Base-by-base conservation (phyloP, 345 rosid species). In the Salix suchowensis region DNA sequence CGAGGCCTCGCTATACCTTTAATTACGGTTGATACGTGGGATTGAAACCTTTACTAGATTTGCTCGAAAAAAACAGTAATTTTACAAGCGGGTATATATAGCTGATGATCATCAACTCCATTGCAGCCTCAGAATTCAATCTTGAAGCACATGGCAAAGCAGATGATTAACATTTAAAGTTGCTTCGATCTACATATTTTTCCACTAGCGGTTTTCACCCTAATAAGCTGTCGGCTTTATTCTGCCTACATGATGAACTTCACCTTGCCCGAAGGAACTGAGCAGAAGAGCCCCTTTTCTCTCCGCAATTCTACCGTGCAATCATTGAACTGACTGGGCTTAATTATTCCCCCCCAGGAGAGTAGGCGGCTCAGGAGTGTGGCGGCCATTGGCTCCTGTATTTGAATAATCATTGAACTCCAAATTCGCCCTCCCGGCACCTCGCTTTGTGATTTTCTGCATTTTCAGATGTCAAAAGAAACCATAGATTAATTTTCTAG, bases 361-460 rank as follows among this genome's bases (percentile, higher is more conserved):
- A 12, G 28, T 2, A 23, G 80, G 70, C 7, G 70, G 60, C 1
- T 10, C 46, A 19, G 75, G 75, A 61, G 65, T 65, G 26, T 71
- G 75, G 71, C 54, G 34, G 7, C 8, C n/a, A 37, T 71, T 77
- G 46, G 80, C 21, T 34, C 75, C 71, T 37, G 80, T 28, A 48
- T 6, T 71, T 24, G 58, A 37, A 52, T 77, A 77, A 39, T 71
- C 71, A 23, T 24, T 36, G 14, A 50, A 21, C 70, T 77, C 71
- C 13, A 77, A 10, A 64, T 26, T 71, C 71, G 26, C 32, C 52
- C 67, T 37, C 8, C 54, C 21, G 5, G 26, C 23, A 5, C 67
- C 52, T 14, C 12, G 32, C 80, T 64, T 12, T 46, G 18, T 7
- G 12, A 26, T 42, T 68, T 28, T 69, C 79, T 76, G 79, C n/a